Evolutionary conservation across 2,329 filamentous ascomycete species (phyloP).

Genomic region (Epichloe sibirici): DNA sequence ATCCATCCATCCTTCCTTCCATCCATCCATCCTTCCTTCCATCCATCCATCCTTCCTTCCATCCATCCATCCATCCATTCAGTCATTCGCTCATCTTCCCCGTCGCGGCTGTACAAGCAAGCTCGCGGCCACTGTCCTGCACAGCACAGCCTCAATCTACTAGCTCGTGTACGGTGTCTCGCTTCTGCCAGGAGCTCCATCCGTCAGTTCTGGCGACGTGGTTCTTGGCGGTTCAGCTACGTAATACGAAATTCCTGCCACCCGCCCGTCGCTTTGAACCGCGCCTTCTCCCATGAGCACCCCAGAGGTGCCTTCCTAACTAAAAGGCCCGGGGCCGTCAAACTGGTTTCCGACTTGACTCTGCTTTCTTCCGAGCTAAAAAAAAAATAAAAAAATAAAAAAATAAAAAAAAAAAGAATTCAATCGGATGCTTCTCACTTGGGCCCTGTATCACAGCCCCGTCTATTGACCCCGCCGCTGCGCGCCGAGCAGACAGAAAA

Average conservation of each 20-base stretch:
- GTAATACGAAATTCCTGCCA: not conserved
- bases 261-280: not conserved
- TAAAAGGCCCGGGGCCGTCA: not conserved
- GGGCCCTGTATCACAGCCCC: not conserved
- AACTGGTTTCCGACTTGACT: not conserved
- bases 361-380: not conserved
- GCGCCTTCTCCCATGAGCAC: not conserved
- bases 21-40: too few relatives aligned
- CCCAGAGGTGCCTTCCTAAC: not conserved
- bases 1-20: too few relatives aligned
- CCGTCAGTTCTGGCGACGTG: not conserved
- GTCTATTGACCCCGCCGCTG: not conserved
- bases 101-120: too few relatives aligned
- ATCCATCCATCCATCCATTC: not conserved
- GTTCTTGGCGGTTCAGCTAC: not conserved
- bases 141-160: too few relatives aligned
- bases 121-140: too few relatives aligned
- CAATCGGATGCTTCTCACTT: not conserved
- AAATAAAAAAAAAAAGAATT: too few relatives aligned
- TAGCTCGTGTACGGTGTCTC: too few relatives aligned
- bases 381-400: too few relatives aligned
- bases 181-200: not conserved
- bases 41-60: too few relatives aligned
- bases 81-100: not conserved
- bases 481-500: not conserved